Evolutionary conservation across 306 rosid genomes (phyloP).

Genomic region (Lupinus albus): DNA sequence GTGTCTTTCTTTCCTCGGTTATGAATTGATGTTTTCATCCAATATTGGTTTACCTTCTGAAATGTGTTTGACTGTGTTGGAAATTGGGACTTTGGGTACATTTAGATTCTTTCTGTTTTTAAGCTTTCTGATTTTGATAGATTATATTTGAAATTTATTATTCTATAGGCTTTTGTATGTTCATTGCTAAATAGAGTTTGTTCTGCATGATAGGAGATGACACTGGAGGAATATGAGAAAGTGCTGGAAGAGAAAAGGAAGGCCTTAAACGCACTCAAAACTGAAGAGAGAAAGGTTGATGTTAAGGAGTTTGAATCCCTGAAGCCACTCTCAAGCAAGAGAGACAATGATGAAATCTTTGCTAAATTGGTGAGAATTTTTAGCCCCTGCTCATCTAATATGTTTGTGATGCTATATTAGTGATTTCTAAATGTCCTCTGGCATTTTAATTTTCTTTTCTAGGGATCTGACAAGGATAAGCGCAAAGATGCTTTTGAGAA

Average conservation of each 20-base stretch:
- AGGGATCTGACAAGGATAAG: conserved; percentile 94
- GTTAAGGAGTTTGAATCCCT: conserved; percentile 73
- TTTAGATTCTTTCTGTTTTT: neutral
- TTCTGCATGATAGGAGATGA: conserved; percentile 73
- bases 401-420: neutral
- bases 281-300: conserved; percentile 89
- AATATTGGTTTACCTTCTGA: neutral
- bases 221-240: conserved; percentile 92
- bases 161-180: conserved; percentile 1
- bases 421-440: conserved; percentile 2
- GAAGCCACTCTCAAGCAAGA: conserved; percentile 89
- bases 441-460: conserved; percentile 20
- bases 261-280: conserved; percentile 70
- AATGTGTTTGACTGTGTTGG: neutral
- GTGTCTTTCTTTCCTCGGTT: neutral
- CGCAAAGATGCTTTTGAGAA: conserved; percentile 79
- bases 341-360: conserved; percentile 72
- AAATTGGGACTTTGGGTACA: neutral
- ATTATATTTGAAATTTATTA: conserved; percentile 4
- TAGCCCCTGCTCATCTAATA: neutral
- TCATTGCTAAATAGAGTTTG: conserved; percentile 25
- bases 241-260: conserved; percentile 84
- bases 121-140: neutral
- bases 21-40: neutral
- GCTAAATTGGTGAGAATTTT: conserved; percentile 67